phyloP scores from a whole-genome alignment of 805 yeast species.

The Candida berthetii region DNA sequence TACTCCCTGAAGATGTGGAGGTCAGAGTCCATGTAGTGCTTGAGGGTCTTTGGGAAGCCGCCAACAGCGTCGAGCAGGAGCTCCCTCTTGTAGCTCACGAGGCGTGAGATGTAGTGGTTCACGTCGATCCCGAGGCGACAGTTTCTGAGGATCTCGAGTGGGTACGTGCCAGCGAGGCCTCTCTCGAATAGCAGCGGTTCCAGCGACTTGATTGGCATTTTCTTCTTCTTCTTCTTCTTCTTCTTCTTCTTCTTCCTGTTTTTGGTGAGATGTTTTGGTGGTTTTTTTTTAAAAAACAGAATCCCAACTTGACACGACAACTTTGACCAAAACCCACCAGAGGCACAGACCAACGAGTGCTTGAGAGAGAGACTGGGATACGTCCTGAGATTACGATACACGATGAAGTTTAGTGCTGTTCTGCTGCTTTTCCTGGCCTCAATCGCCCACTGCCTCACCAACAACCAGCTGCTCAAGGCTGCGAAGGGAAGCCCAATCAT shows the following conservation, averaged over 20 bases:
- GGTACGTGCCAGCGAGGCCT: constrained; percentile 50
- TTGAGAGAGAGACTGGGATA: no score
- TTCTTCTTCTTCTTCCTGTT: not conserved
- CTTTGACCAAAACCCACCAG: not conserved
- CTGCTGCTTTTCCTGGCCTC: not conserved
- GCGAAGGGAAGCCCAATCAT: constrained; percentile 22
- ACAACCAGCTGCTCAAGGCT: constrained; percentile 16
- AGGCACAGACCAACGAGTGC: no score
- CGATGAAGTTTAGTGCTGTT: not conserved
- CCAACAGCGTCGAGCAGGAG: constrained; percentile 72
- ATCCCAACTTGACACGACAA: not conserved
- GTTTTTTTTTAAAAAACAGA: not conserved
- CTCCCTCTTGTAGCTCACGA: constrained; percentile 57
- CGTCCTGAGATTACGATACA: not conserved
- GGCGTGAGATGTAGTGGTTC: constrained; percentile 64
- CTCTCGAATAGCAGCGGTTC: constrained; percentile 68
- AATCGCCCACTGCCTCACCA: not conserved
- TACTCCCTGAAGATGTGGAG: constrained; percentile 51
- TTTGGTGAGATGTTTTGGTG: not conserved
- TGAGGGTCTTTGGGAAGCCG: constrained; percentile 66
- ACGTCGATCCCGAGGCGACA: constrained; percentile 81
- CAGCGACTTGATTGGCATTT: constrained; percentile 41
- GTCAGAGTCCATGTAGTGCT: constrained; percentile 52
- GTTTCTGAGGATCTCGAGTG: constrained; percentile 58
- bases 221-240: no score